Conservation (phyloP, 306 rosid species). For the Phaseolus lunatus region DNA sequence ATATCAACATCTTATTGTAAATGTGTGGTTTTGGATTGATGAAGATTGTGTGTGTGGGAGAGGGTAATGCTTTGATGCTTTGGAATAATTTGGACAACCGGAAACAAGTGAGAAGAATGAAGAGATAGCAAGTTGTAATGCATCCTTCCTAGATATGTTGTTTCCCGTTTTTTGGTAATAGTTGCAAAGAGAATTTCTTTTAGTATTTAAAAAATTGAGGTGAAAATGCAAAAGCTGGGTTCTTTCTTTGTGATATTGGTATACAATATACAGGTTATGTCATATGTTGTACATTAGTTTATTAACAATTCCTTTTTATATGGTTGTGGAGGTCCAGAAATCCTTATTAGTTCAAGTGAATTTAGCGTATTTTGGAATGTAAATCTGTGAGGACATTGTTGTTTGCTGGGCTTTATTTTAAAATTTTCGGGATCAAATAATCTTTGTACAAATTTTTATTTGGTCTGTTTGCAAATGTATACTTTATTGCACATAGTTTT, state of each 20-base stretch:
- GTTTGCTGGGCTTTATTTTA: background rate
- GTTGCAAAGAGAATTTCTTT: conserved; percentile 19
- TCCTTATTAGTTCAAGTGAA: conserved; percentile 6
- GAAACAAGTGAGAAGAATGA: conserved; percentile 13
- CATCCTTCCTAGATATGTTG: conserved; percentile 33
- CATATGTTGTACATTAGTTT: background rate
- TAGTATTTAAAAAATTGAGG: conserved; percentile 18
- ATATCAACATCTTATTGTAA: conserved; percentile 12
- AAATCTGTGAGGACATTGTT: conserved; percentile 24
- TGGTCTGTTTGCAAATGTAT: background rate
- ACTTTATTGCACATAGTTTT: conserved; percentile 3
- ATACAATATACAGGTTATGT: background rate
- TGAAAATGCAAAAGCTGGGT: conserved; percentile 18
- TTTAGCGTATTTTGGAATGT: conserved; percentile 25
- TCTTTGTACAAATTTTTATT: background rate
- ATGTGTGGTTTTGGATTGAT: conserved; percentile 32
- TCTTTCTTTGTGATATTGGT: background rate
- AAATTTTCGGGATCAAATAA: conserved; percentile 19
- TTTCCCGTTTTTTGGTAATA: conserved; percentile 2
- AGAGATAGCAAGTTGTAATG: conserved; percentile 3
- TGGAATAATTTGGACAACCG: conserved; percentile 10
- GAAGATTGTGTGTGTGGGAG: background rate
- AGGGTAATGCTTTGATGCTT: background rate
- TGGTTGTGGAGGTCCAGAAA: conserved; percentile 11
- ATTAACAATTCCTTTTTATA: conserved; percentile 3